Base-by-base conservation (phyloP, 208 protist genomes). In the Trypanosomatidae sp. region DNA sequence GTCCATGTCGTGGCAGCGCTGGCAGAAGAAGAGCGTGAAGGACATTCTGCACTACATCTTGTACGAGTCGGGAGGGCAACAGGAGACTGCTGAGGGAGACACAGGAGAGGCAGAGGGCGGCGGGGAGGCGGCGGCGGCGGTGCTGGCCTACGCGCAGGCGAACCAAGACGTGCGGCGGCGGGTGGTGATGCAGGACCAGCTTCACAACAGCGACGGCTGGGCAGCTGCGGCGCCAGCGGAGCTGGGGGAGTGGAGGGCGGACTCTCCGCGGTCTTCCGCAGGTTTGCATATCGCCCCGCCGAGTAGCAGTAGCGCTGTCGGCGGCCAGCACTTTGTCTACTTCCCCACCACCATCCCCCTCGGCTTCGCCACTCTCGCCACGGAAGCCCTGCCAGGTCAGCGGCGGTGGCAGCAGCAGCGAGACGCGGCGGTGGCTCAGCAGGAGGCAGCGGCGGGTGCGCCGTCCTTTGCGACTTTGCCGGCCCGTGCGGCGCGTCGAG, bases 341-440 rank as follows among this genome's bases (percentile, higher is more conserved):
- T 80, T 77, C 52, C 77, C 84, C 44, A 80, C 84, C 17, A 74
- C 74, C 0, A 76, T 89, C 36, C 84, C 84, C 8, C 66, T 89
- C 36, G 84, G 81, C 12, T 81, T 85, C 25, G 44, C 62, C 28
- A 70, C 80, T 1, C 74, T 89, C 74, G 22, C 62, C 6, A 4
- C 10, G 8, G 65, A 76, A 53, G 74, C 55, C 0, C 43, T 84
- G 41, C 10, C 55, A 1, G 59, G 62, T 1, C 62, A 78, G 50
- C 66, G 64, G 62, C 66, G 22, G 47, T 74, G 68, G 72, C 68
- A 71, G 58, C 66, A 67, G 7, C 64, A 22, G 36, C 71, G 47
- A 8, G 15, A 9, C 17, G 41, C 25, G 9, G 44, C 33, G n/a
- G 12, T 58, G 36, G n/a, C n/a, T n/a, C n/a, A n/a, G n/a, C n/a